These are phyloP conservation scores for Anthracocystis panici-leucophaei DNA, from an alignment of 1,284 basidiomycete genomes.

Conservation along the genomic window DNA sequence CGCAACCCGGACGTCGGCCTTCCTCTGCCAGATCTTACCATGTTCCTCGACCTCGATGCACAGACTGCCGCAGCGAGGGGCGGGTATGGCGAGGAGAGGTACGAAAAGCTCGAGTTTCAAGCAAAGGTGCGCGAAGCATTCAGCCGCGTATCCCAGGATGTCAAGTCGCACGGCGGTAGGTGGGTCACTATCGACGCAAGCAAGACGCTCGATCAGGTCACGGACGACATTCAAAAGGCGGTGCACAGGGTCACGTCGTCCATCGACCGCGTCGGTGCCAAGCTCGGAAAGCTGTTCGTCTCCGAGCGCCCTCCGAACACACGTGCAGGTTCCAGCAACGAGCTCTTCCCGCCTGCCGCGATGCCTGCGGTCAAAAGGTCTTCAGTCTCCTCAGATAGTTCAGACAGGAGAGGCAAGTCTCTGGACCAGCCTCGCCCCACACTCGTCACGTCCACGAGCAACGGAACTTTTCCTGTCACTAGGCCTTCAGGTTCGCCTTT, in stretches of 20 bases:
- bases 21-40: conserved; percentile 86
- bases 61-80: conserved; percentile 80
- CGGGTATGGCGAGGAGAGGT: conserved; percentile 88
- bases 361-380: conserved; percentile 17
- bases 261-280: conserved; percentile 36
- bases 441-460: conserved; percentile 13
- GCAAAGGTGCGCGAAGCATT: conserved; percentile 66
- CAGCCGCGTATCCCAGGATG: conserved; percentile 45
- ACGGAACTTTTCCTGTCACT: conserved; percentile 25
- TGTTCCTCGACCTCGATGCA: conserved; percentile 87
- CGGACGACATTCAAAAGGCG: conserved; percentile 47
- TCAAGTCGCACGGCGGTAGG: conserved; percentile 39
- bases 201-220: conserved; percentile 60
- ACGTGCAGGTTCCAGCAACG: conserved; percentile 29
- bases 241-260: conserved; percentile 39
- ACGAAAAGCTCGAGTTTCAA: conserved; percentile 70
- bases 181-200: conserved; percentile 64
- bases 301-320: conserved; percentile 21
- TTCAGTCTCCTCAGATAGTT: conserved; percentile 22
- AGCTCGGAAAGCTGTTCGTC: conserved; percentile 38
- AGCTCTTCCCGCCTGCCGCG: conserved; percentile 22
- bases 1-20: conserved; percentile 84
- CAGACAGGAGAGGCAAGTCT: conserved; percentile 18
- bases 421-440: conserved; percentile 26
- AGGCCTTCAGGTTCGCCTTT: conserved; percentile 32